Conservation (phyloP, 257 asterid species). For the Rehmannia glutinosa region DNA sequence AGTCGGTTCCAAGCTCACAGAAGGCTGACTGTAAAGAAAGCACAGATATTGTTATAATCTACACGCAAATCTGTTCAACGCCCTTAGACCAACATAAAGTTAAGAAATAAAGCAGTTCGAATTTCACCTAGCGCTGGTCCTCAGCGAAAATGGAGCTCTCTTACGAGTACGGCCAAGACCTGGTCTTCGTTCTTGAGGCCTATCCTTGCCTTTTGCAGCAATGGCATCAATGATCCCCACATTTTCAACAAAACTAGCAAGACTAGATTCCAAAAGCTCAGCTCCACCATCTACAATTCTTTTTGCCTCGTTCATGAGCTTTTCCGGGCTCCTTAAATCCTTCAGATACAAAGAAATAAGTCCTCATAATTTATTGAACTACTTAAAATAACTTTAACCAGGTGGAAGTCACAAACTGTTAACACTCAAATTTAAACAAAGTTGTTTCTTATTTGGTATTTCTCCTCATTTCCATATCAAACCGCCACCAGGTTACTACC, state of each 20-base stretch:
- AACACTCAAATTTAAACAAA: neutral
- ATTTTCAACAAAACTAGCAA: slow-evolving; percentile 30
- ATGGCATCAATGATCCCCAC: slow-evolving; percentile 29
- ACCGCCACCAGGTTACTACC: neutral
- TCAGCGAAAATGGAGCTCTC: slow-evolving; percentile 59
- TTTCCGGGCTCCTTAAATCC: slow-evolving; percentile 52
- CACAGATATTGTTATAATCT: slow-evolving; percentile 10
- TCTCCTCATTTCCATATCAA: neutral
- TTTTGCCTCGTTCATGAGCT: slow-evolving; percentile 64
- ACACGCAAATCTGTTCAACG: neutral
- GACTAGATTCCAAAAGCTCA: slow-evolving; percentile 40
- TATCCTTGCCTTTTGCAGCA: slow-evolving; percentile 44
- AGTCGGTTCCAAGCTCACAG: slow-evolving; percentile 37
- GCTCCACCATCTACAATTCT: slow-evolving; percentile 58
- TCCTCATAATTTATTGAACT: neutral
- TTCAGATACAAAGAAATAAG: slow-evolving; percentile 20
- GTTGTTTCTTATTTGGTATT: too few species aligned
- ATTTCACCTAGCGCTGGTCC: slow-evolving; percentile 47
- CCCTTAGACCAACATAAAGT: neutral
- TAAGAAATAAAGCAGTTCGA: neutral
- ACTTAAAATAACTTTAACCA: neutral
- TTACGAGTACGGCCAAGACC: slow-evolving; percentile 69
- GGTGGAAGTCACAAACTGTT: slow-evolving; percentile 5
- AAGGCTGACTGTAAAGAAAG: slow-evolving; percentile 53
- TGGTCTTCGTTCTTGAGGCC: slow-evolving; percentile 64